Evolutionary conservation across 176 grass and related monocot species (phyloP).

Genomic region (Bromus sterilis): DNA sequence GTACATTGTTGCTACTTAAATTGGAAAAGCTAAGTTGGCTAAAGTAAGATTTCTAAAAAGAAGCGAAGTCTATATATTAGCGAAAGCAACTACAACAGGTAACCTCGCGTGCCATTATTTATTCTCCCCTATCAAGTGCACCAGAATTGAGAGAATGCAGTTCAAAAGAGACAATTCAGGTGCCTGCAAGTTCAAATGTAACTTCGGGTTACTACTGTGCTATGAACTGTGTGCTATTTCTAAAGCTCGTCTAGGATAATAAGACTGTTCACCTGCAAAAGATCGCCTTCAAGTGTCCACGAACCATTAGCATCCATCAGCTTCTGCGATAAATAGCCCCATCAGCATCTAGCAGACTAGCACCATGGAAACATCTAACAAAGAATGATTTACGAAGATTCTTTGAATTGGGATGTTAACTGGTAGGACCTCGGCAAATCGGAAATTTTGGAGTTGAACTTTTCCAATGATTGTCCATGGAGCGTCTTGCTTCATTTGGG

Average conservation of each 20-base stretch:
- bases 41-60: conserved; percentile 41
- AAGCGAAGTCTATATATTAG: conserved; percentile 31
- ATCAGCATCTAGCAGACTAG: conserved; percentile 16
- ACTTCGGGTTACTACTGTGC: background rate
- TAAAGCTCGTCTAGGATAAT: conserved; percentile 14
- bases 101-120: conserved; percentile 24
- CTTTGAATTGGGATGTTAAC: conserved; percentile 20
- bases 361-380: conserved; percentile 13
- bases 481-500: conserved; percentile 18
- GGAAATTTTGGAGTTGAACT: conserved; percentile 6
- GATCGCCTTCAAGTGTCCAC: conserved; percentile 5
- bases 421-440: background rate
- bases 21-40: conserved; percentile 23
- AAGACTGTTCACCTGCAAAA: conserved; percentile 18
- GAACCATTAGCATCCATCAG: background rate
- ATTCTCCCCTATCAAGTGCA: conserved; percentile 23
- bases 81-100: conserved; percentile 25
- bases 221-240: conserved; percentile 4
- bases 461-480: conserved; percentile 35
- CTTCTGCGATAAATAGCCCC: conserved; percentile 12
- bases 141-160: conserved; percentile 3
- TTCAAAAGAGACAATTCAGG: conserved; percentile 24
- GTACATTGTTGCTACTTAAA: conserved; percentile 20
- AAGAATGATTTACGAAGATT: background rate
- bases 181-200: conserved; percentile 2